A percentile compares a stretch with the other conserved stretches of the same genome.
Evolutionary conservation across 2,329 filamentous ascomycete species (phyloP).

Genomic region (Fusarium guadeloupense): DNA sequence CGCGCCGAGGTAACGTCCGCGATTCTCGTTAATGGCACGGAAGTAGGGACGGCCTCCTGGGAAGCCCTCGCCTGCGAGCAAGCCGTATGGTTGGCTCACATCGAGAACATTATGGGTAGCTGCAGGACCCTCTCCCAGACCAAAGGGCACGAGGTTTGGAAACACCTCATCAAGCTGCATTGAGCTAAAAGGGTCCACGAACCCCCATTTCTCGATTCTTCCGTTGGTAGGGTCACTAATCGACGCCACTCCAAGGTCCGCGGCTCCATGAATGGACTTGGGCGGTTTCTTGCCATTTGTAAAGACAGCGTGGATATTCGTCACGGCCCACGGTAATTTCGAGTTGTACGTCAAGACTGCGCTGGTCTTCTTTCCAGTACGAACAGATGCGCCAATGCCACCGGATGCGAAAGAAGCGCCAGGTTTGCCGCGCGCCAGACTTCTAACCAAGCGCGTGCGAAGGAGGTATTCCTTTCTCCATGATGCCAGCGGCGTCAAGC

Average conservation of each 20-base stretch:
- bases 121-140: constrained; percentile 79
- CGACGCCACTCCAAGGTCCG: constrained; percentile 80
- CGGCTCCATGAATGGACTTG: constrained; percentile 82
- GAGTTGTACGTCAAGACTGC: constrained; percentile 88
- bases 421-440: constrained; percentile 83
- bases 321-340: constrained; percentile 80
- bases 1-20: constrained; percentile 76
- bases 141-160: constrained; percentile 78
- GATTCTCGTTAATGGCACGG: constrained; percentile 76
- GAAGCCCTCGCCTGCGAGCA: constrained; percentile 85
- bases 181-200: constrained; percentile 78
- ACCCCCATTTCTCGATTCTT: constrained; percentile 83
- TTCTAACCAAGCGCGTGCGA: constrained; percentile 83
- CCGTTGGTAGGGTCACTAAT: constrained; percentile 80
- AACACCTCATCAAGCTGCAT: constrained; percentile 81
- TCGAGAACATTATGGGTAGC: constrained; percentile 89
- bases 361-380: constrained; percentile 70
- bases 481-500: constrained; percentile 83
- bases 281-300: constrained; percentile 76
- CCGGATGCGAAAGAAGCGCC: constrained; percentile 60
- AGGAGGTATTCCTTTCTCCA: constrained; percentile 97
- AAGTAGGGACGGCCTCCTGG: constrained; percentile 85
- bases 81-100: constrained; percentile 84
- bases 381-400: constrained; percentile 62
- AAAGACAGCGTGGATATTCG: constrained; percentile 82